Evolutionary conservation across 169 alveolate genomes (phyloP).

Genomic region (Plasmodium billcollinsi): DNA sequence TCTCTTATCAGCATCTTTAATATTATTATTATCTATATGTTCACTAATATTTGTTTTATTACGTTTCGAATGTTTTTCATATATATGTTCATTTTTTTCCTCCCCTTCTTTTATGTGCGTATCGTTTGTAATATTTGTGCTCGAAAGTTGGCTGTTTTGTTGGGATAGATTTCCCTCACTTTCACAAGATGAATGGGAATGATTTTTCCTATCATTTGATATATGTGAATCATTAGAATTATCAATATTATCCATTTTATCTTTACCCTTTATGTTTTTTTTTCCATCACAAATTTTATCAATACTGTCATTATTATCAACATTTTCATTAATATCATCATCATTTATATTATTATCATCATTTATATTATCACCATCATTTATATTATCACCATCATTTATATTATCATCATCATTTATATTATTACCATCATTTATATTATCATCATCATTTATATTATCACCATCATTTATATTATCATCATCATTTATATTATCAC

Average conservation of each 20-base stretch:
- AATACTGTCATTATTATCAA: not conserved
- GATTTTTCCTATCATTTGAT: no score
- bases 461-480: not conserved
- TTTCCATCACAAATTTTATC: not conserved
- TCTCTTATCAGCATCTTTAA: no score
- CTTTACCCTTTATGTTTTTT: not conserved
- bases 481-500: not conserved
- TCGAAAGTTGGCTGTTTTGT: no score
- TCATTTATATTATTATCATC: not conserved
- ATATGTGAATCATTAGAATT: not conserved
- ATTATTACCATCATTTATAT: not conserved
- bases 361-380: not conserved
- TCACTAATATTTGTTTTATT: no score
- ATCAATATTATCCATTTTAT: not conserved
- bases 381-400: not conserved
- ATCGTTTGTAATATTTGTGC: no score
- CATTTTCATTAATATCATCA: not conserved
- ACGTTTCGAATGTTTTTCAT: no score
- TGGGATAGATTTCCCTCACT: no score
- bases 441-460: not conserved
- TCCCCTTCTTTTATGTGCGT: no score
- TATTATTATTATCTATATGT: no score
- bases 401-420: not conserved
- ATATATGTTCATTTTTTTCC: no score
- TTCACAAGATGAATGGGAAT: no score